Evolutionary conservation across 2,329 filamentous ascomycete genomes (phyloP), one percentile per base, ranked within the genome.

Genomic region (Davidsoniella neocaledoniae): DNA sequence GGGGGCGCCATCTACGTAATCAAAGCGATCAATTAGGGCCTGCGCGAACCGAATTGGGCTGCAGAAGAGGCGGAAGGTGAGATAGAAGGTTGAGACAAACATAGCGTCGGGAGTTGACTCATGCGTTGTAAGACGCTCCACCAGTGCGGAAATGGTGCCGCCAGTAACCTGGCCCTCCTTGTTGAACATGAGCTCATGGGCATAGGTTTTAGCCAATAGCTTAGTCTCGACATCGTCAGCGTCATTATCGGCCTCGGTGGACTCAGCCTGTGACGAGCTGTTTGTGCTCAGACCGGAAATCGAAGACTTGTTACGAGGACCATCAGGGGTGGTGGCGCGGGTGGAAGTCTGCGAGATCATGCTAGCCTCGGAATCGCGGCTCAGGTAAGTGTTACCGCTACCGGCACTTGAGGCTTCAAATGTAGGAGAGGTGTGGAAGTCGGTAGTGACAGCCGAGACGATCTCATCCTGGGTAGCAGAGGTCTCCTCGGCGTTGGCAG

Each of bases 141-240:
- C 82, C 25, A 98, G 69, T 2, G 91, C 91, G 4, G 84, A 79
- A 10, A 98, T 73, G 2, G 87, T 93, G 12, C 91, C 91, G 43
- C 91, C 91, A 40, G 85, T 85, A n/a, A 98, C 81, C 54, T 94
- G 84, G 1, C 90, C 88, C 57, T 96, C 90, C 63, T 93, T 93
- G 67, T 93, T 95, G 62, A 85, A 83, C 59, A 94, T 79, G 44
- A 98, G 72, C 61, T 98, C 90, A 59, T 95, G 85, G 0, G 86
- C 86, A 59, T 77, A 95, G 0, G 88, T 94, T 65, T 83, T 93
- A 61, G 88, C 85, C n/a, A 94, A 69, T n/a, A 95, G 69, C 58
- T 81, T 82, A 4, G 77, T 81, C 61, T 94, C 90, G 1, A 81
- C 77, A 45, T 94, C 87, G 36, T 86, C 80, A 10, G 74, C 70